Percentiles rank a stretch among this genome's conserved stretches.
Evolutionary conservation across 148 eudicot species (phyloP).

Genomic region (Pharnaceum exiguum): DNA sequence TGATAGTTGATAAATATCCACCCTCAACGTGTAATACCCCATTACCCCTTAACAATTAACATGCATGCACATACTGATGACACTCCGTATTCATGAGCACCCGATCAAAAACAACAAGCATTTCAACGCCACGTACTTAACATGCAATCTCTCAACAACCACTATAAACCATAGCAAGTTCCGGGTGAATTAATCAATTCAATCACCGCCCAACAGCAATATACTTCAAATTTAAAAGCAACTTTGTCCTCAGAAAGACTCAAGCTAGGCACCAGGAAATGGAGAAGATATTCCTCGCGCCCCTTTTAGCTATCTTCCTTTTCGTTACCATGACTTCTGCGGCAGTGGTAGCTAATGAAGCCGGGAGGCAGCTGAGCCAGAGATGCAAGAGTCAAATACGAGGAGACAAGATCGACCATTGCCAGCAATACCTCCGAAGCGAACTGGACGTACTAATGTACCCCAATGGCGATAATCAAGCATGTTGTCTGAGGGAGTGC

Average conservation of each 20-base stretch:
- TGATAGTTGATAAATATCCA: too few relatives aligned
- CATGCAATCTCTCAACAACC: slow-evolving; percentile 8
- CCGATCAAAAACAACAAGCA: too few relatives aligned
- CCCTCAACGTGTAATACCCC: too few relatives aligned
- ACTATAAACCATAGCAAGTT: slow-evolving; percentile 1
- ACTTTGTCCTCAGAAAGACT: background rate
- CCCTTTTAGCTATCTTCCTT: background rate
- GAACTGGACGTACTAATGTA: background rate
- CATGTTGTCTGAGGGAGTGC: slow-evolving; percentile 20
- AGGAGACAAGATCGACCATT: slow-evolving; percentile 24
- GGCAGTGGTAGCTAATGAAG: background rate
- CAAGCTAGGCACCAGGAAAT: background rate
- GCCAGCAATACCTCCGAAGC: slow-evolving; percentile 27
- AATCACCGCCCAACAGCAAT: background rate
- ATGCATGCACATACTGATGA: too few relatives aligned
- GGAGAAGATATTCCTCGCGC: background rate
- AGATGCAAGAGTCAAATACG: slow-evolving; percentile 27
- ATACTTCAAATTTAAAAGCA: background rate
- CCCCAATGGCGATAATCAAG: slow-evolving; percentile 4
- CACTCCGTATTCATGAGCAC: too few relatives aligned
- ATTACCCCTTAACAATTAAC: too few relatives aligned
- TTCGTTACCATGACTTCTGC: slow-evolving; percentile 2
- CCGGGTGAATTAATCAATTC: background rate
- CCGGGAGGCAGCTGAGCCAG: slow-evolving; percentile 1
- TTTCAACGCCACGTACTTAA: slow-evolving; percentile 23